Conservation (phyloP, 2,329 filamentous ascomycete genomes). For the Aureobasidium pullulans region DNA sequence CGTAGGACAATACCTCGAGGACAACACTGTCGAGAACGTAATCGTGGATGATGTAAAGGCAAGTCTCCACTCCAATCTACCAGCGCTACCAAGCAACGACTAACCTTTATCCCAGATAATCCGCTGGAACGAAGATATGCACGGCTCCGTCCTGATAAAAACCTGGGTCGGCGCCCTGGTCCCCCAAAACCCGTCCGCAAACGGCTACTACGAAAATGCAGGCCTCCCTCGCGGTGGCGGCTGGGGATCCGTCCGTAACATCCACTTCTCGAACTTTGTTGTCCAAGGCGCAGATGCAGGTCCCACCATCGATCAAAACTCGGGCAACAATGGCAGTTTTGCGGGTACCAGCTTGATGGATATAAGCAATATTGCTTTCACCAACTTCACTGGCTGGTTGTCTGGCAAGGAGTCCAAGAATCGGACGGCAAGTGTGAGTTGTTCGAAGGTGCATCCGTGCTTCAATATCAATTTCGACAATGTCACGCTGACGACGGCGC, state of each 20-base stretch:
- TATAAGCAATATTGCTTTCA: slow-evolving; percentile 42
- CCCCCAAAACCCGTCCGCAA: slow-evolving; percentile 28
- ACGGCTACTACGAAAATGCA: slow-evolving; percentile 40
- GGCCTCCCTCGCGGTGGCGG: slow-evolving; percentile 45
- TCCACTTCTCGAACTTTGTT: slow-evolving; percentile 46
- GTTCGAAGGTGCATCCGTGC: slow-evolving; percentile 43
- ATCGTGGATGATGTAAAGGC: slow-evolving; percentile 38
- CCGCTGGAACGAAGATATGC: slow-evolving; percentile 41
- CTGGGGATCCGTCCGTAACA: slow-evolving; percentile 46
- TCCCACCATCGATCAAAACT: slow-evolving; percentile 41
- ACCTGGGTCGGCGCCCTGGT: slow-evolving; percentile 47
- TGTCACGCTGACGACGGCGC: slow-evolving; percentile 27
- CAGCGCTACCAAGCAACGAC: not conserved
- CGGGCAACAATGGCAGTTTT: slow-evolving; percentile 43
- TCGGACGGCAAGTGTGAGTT: slow-evolving; percentile 37
- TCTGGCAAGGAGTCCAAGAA: slow-evolving; percentile 25
- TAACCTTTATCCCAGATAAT: slow-evolving; percentile 25
- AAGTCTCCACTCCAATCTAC: not conserved
- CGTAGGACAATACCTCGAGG: slow-evolving; percentile 50
- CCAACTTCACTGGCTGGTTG: slow-evolving; percentile 46
- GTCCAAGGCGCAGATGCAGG: slow-evolving; percentile 40
- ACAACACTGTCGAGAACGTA: slow-evolving; percentile 45
- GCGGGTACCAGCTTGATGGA: slow-evolving; percentile 45
- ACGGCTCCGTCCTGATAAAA: slow-evolving; percentile 48
- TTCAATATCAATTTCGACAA: slow-evolving; percentile 44